Conservation (phyloP, 2,329 filamentous ascomycete genomes). For the Hypoxylon sp. region DNA sequence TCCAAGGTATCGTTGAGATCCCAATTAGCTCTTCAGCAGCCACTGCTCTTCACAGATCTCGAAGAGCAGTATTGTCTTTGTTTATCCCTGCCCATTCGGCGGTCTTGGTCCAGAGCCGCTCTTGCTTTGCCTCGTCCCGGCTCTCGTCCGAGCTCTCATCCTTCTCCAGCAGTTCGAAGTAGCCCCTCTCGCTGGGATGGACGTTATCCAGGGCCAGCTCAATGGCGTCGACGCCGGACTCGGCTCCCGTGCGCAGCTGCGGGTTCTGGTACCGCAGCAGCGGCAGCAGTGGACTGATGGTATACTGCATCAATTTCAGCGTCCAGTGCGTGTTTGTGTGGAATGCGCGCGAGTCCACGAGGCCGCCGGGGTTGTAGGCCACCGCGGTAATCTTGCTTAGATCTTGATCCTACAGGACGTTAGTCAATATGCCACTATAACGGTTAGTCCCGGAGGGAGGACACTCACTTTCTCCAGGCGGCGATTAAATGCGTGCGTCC, state of each 20-base stretch:
- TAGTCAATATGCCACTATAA: not conserved
- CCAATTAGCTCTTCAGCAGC: too few relatives aligned
- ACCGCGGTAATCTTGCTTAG: conserved; percentile 43
- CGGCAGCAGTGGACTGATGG: conserved; percentile 37
- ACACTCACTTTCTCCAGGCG: conserved; percentile 33
- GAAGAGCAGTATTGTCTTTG: conserved; percentile 18
- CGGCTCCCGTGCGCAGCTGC: conserved; percentile 42
- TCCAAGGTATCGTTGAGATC: too few relatives aligned
- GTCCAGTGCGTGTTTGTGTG: conserved; percentile 44
- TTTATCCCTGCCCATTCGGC: conserved; percentile 35
- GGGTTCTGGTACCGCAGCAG: conserved; percentile 45
- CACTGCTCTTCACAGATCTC: too few relatives aligned
- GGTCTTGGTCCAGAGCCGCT: conserved; percentile 36
- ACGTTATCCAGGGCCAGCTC: conserved; percentile 36
- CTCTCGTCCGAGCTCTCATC: conserved; percentile 33
- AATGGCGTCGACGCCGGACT: conserved; percentile 41
- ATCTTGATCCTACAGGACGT: conserved; percentile 32
- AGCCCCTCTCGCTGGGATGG: conserved; percentile 46
- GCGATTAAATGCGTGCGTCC: conserved; percentile 50
- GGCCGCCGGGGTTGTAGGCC: conserved; percentile 43
- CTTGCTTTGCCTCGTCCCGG: conserved; percentile 32
- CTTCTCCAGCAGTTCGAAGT: conserved; percentile 38
- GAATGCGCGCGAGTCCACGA: conserved; percentile 50
- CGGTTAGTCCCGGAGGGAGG: not conserved
- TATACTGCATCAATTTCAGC: conserved; percentile 39